Percentiles rank a stretch among this genome's conserved stretches.
These are phyloP conservation scores for Yueomyces sp. DNA, from an alignment of 1,139 yeast species.

Conservation along the genomic window DNA sequence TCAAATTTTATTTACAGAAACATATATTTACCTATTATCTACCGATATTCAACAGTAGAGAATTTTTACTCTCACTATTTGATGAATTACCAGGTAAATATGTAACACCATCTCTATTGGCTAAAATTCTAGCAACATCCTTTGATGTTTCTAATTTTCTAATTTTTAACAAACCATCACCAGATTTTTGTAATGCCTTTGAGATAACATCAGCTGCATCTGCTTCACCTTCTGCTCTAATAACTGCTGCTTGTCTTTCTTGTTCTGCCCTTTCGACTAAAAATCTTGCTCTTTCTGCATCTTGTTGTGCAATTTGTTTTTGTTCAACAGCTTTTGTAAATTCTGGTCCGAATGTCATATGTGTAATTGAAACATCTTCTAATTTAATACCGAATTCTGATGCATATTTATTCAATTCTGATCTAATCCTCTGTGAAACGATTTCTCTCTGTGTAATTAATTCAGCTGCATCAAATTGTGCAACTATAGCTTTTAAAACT, in stretches of 20 bases:
- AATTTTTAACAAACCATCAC: slow-evolving; percentile 89
- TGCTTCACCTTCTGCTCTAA: slow-evolving; percentile 98
- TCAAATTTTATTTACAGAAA: too few species aligned
- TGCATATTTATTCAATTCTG: slow-evolving; percentile 77
- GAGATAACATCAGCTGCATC: slow-evolving; percentile 95
- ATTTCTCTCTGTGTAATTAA: slow-evolving; percentile 94
- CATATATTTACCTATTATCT: slow-evolving; percentile 3
- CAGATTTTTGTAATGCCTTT: slow-evolving; percentile 85
- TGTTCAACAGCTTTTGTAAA: slow-evolving; percentile 98
- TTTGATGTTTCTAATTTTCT: slow-evolving; percentile 95
- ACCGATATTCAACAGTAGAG: slow-evolving; percentile 35
- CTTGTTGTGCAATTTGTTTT: slow-evolving; percentile 98
- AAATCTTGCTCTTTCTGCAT: slow-evolving; percentile 93
- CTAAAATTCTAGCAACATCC: slow-evolving; percentile 84
- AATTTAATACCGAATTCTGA: slow-evolving; percentile 78
- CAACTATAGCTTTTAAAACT: slow-evolving; percentile 87
- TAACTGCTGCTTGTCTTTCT: slow-evolving; percentile 87
- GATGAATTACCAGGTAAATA: slow-evolving; percentile 61
- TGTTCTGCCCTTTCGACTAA: slow-evolving; percentile 96
- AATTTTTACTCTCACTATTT: slow-evolving; percentile 27
- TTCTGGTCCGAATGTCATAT: slow-evolving; percentile 93
- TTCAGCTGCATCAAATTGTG: slow-evolving; percentile 97
- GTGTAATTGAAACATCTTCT: slow-evolving; percentile 97
- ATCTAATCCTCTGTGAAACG: slow-evolving; percentile 80
- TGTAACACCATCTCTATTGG: slow-evolving; percentile 77